A percentile compares a stretch with the other conserved stretches of the same genome.
Evolutionary conservation across 345 rosid genomes (phyloP).

Genomic region (Brassica carinata): DNA sequence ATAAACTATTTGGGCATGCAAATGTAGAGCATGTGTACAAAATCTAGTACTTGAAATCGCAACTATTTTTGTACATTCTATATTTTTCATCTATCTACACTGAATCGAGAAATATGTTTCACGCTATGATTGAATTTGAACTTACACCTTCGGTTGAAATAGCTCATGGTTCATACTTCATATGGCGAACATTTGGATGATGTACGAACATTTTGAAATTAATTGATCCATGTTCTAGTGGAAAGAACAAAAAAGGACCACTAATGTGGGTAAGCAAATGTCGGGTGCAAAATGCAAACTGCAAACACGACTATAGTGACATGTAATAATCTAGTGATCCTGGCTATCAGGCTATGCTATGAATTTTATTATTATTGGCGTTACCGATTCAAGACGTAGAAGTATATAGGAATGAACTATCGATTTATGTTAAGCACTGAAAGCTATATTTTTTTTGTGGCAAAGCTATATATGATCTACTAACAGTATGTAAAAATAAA

Average conservation of each 20-base stretch:
- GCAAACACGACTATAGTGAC: constrained; percentile 29
- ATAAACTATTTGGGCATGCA: constrained; percentile 23
- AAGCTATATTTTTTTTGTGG: not conserved
- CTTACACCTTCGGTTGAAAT: not conserved
- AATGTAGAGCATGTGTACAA: constrained; percentile 21
- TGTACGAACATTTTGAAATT: constrained; percentile 23
- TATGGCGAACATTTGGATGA: not conserved
- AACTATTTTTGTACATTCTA: not conserved
- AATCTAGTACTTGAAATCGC: constrained; percentile 22
- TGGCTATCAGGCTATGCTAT: not conserved
- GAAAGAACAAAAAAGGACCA: constrained; percentile 36
- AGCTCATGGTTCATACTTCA: not conserved
- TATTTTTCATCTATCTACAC: not conserved
- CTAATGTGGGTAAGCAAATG: constrained; percentile 32
- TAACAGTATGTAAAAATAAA: not conserved
- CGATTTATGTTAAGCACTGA: not conserved
- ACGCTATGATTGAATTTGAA: not conserved
- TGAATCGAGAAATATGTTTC: not conserved
- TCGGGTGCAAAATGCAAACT: constrained; percentile 33
- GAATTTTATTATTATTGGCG: not conserved
- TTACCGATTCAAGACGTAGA: not conserved
- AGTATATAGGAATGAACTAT: not conserved
- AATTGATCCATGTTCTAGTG: constrained; percentile 28
- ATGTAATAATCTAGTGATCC: constrained; percentile 9
- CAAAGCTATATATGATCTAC: not conserved